These are phyloP conservation scores for Aspergillus transmontanensis DNA, from an alignment of 2,329 filamentous ascomycete species.

Conservation along the genomic window DNA sequence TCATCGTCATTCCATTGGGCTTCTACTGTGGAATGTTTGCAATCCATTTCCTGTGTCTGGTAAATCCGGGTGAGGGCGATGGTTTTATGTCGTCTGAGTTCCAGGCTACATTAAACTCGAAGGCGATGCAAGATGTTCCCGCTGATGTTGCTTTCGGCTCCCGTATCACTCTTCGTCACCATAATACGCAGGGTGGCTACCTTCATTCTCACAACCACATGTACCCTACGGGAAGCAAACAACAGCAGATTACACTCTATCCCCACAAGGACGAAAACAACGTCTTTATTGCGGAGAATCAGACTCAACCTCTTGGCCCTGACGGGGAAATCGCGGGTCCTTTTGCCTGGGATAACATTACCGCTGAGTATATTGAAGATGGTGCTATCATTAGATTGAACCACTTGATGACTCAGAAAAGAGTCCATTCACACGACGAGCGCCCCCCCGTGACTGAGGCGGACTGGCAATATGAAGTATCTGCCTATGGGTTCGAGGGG, in stretches of 20 bases:
- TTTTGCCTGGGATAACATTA: slow-evolving; percentile 77
- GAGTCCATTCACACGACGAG: slow-evolving; percentile 91
- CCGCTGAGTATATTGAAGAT: slow-evolving; percentile 71
- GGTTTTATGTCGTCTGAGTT: slow-evolving; percentile 99
- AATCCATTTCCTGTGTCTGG: slow-evolving; percentile 90
- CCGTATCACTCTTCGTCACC: slow-evolving; percentile 81
- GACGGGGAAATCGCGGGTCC: slow-evolving; percentile 81
- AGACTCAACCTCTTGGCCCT: slow-evolving; percentile 81
- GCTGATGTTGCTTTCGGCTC: slow-evolving; percentile 91
- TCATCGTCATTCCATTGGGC: slow-evolving; percentile 82
- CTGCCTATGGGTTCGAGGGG: slow-evolving; percentile 94
- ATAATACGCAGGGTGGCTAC: slow-evolving; percentile 97
- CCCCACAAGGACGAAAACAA: slow-evolving; percentile 99
- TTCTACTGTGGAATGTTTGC: slow-evolving; percentile 98
- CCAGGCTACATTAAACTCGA: slow-evolving; percentile 94
- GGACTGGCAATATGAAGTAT: slow-evolving; percentile 95
- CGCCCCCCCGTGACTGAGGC: slow-evolving; percentile 82
- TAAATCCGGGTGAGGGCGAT: slow-evolving; percentile 94
- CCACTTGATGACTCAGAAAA: slow-evolving; percentile 79
- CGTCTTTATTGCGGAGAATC: slow-evolving; percentile 89
- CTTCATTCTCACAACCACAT: slow-evolving; percentile 95
- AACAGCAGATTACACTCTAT: slow-evolving; percentile 97
- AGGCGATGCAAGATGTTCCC: slow-evolving; percentile 92
- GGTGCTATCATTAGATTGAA: slow-evolving; percentile 81
- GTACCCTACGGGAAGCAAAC: slow-evolving; percentile 97